Percentiles rank a stretch among this genome's conserved stretches.
phyloP scores from a whole-genome alignment of 495 filamentous ascomycete genomes.

The Hamigera avellanea region DNA sequence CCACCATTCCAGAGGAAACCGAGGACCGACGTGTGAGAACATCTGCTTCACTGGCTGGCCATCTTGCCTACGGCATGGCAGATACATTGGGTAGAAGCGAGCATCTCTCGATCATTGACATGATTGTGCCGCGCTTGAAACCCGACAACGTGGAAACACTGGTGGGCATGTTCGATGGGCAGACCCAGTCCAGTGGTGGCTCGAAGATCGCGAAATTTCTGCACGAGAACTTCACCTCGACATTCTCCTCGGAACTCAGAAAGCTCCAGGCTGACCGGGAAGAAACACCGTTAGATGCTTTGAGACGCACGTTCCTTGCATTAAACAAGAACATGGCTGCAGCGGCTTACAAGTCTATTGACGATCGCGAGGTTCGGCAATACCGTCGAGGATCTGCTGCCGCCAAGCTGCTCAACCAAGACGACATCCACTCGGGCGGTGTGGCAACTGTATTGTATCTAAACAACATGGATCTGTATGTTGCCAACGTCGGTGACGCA shows the following conservation, averaged over 20 bases:
- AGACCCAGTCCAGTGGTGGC: constrained; percentile 69
- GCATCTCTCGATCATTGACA: constrained; percentile 93
- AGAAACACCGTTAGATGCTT: constrained; percentile 71
- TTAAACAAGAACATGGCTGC: constrained; percentile 92
- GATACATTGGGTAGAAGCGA: constrained; percentile 90
- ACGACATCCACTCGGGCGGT: constrained; percentile 79
- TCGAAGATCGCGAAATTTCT: constrained; percentile 94
- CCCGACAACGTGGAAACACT: constrained; percentile 86
- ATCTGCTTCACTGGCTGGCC: constrained; percentile 81
- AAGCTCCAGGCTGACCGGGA: constrained; percentile 32
- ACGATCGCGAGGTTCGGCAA: constrained; percentile 50
- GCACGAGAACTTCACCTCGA: constrained; percentile 82
- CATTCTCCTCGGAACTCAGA: constrained; percentile 73
- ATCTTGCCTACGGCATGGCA: constrained; percentile 91
- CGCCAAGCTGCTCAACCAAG: constrained; percentile 63
- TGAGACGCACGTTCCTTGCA: constrained; percentile 74
- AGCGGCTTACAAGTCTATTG: constrained; percentile 69
- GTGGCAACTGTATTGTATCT: constrained; percentile 90
- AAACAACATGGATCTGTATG: constrained; percentile 77
- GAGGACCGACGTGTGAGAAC: constrained; percentile 93
- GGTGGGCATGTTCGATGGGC: constrained; percentile 90
- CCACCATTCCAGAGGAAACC: constrained; percentile 84
- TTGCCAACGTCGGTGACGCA: constrained; percentile 90
- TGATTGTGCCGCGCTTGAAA: constrained; percentile 87
- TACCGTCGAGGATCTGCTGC: constrained; percentile 59